These are phyloP conservation scores for Leishmania aethiopica DNA, from an alignment of 208 protist species.

Conservation along the genomic window DNA sequence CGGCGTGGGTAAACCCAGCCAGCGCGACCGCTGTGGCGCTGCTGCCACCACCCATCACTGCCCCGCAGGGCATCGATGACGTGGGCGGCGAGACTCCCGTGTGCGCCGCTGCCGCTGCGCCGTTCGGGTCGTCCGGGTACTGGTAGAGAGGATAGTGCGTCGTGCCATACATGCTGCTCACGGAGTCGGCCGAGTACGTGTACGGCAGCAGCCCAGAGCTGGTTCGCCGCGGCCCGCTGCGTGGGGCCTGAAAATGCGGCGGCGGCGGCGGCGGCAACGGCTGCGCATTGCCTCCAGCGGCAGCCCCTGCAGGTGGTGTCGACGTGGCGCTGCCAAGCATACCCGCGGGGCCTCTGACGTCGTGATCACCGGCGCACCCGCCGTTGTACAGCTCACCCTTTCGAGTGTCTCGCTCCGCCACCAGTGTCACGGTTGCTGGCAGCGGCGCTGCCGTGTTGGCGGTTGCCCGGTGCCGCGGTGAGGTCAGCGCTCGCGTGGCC, in stretches of 20 bases:
- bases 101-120: background rate
- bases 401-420: background rate
- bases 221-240: conserved; percentile 15
- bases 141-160: conserved; percentile 47
- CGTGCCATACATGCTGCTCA: conserved; percentile 43
- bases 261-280: background rate
- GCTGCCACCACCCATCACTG: background rate
- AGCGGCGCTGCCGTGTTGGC: background rate
- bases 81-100: background rate
- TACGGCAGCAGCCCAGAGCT: conserved; percentile 36
- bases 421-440: background rate
- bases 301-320: background rate
- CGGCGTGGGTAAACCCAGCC: background rate
- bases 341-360: background rate
- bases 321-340: background rate
- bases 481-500: background rate
- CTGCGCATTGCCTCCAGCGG: background rate
- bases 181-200: conserved; percentile 45
- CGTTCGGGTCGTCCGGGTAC: conserved; percentile 25
- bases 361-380: background rate
- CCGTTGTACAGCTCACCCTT: background rate
- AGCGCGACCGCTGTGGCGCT: background rate
- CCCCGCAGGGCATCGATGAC: background rate
- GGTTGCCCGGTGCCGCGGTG: conserved; percentile 4
- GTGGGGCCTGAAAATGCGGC: background rate